A percentile compares a stretch with the other conserved stretches of the same genome.
Evolutionary conservation across 2,329 filamentous ascomycete species (phyloP).

Genomic region (Penicillium thymicola): DNA sequence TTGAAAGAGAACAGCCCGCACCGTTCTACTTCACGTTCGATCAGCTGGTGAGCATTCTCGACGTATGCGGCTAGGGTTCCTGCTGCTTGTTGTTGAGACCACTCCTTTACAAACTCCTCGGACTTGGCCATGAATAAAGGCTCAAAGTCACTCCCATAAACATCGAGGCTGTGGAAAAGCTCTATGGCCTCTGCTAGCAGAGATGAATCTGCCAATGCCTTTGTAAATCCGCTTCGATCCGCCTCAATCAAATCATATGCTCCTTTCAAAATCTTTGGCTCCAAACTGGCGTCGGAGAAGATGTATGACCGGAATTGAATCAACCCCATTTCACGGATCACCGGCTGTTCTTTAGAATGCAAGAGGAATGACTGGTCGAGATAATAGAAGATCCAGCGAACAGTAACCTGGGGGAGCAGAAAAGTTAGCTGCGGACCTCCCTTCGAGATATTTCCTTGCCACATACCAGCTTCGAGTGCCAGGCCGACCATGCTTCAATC

Average conservation of each 20-base stretch:
- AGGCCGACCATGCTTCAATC: constrained; percentile 66
- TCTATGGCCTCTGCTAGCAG: constrained; percentile 73
- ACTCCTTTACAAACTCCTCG: constrained; percentile 63
- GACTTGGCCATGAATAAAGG: constrained; percentile 68
- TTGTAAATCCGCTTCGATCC: constrained; percentile 60
- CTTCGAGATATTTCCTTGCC: background rate
- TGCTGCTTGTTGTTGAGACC: constrained; percentile 64
- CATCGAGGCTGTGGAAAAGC: constrained; percentile 79
- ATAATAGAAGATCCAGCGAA: constrained; percentile 90
- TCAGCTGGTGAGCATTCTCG: constrained; percentile 62
- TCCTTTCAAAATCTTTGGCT: constrained; percentile 59
- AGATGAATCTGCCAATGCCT: constrained; percentile 55
- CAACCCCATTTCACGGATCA: constrained; percentile 78
- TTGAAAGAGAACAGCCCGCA: constrained; percentile 82
- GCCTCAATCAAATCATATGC: constrained; percentile 72
- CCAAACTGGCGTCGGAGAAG: constrained; percentile 53
- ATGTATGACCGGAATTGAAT: constrained; percentile 66
- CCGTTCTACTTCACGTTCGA: constrained; percentile 68
- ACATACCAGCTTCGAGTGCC: constrained; percentile 73
- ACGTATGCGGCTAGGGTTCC: constrained; percentile 73
- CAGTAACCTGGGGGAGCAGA: constrained; percentile 55
- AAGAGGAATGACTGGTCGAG: constrained; percentile 87
- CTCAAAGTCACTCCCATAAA: constrained; percentile 80
- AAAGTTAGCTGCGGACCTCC: background rate
- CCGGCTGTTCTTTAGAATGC: constrained; percentile 64